Evolutionary conservation across 169 alveolate genomes (phyloP).

Genomic region (Plasmodium vinckei): DNA sequence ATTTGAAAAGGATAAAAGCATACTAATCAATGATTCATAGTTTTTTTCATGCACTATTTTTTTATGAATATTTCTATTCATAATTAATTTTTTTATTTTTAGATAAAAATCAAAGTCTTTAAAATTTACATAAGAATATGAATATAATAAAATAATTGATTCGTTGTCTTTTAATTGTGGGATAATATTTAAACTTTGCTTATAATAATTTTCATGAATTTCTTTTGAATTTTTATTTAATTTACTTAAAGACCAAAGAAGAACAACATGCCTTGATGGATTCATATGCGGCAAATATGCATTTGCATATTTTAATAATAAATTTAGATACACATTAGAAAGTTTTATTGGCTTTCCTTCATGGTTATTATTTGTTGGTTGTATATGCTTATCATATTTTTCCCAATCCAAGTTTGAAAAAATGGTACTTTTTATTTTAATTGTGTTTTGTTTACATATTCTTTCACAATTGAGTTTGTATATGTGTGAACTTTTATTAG

Average conservation of each 20-base stretch:
- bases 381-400: background rate
- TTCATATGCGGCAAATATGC: conserved; percentile 28
- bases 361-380: background rate
- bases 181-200: conserved; percentile 34
- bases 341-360: background rate
- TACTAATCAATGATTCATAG: conserved; percentile 52
- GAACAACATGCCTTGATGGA: conserved; percentile 65
- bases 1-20: conserved; percentile 56
- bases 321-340: conserved; percentile 16
- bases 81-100: conserved; percentile 60
- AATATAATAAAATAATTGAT: conserved; percentile 33
- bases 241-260: conserved; percentile 74
- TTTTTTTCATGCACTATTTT: conserved; percentile 11
- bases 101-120: conserved; percentile 37
- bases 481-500: background rate
- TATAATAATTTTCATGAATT: conserved; percentile 27
- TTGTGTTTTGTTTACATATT: no score
- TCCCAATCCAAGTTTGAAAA: background rate
- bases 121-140: conserved; percentile 66
- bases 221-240: conserved; percentile 44
- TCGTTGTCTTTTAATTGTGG: conserved; percentile 44
- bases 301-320: conserved; percentile 52
- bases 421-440: no score
- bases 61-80: conserved; percentile 25
- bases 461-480: no score